Conservation (phyloP, 108 stramenopile genomes). For the Nitzschia sp. region DNA sequence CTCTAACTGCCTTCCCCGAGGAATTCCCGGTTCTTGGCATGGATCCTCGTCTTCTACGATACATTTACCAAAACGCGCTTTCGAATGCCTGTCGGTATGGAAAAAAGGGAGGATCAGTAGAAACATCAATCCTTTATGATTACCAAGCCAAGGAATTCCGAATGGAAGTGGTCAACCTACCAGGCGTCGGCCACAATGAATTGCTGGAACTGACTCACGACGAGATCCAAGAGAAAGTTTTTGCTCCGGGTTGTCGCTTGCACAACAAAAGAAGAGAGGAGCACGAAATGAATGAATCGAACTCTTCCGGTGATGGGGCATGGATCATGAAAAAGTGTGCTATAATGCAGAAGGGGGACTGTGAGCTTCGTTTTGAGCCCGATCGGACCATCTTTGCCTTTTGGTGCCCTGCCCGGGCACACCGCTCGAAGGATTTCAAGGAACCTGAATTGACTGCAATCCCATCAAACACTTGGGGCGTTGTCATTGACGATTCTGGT, state of each 20-base stretch:
- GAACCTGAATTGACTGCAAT: neutral
- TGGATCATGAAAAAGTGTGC: slow-evolving; percentile 70
- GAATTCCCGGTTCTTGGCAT: slow-evolving; percentile 49
- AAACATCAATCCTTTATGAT: slow-evolving; percentile 41
- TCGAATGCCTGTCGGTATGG: slow-evolving; percentile 71
- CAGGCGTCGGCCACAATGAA: slow-evolving; percentile 47
- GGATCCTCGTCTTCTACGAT: slow-evolving; percentile 53
- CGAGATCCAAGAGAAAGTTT: slow-evolving; percentile 44
- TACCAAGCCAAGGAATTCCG: slow-evolving; percentile 16
- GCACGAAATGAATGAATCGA: slow-evolving; percentile 9
- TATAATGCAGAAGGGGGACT: slow-evolving; percentile 41
- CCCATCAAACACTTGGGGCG: slow-evolving; percentile 33
- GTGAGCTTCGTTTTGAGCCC: slow-evolving; percentile 45
- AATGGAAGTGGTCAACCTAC: slow-evolving; percentile 67
- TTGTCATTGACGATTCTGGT: slow-evolving; percentile 61
- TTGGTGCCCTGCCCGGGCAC: slow-evolving; percentile 34
- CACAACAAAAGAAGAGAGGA: slow-evolving; percentile 16
- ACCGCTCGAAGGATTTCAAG: slow-evolving; percentile 31
- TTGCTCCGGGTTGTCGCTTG: slow-evolving; percentile 41
- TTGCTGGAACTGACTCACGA: slow-evolving; percentile 32
- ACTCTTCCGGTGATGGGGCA: slow-evolving; percentile 58
- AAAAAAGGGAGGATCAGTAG: slow-evolving; percentile 44
- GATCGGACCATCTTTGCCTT: slow-evolving; percentile 48
- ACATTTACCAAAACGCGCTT: slow-evolving; percentile 59
- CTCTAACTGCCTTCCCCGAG: slow-evolving; percentile 22